A percentile compares a stretch with the other conserved stretches of the same genome.
Evolutionary conservation across 192 early-diverging fungal species (phyloP).

Genomic region (Gonapodya sp.): DNA sequence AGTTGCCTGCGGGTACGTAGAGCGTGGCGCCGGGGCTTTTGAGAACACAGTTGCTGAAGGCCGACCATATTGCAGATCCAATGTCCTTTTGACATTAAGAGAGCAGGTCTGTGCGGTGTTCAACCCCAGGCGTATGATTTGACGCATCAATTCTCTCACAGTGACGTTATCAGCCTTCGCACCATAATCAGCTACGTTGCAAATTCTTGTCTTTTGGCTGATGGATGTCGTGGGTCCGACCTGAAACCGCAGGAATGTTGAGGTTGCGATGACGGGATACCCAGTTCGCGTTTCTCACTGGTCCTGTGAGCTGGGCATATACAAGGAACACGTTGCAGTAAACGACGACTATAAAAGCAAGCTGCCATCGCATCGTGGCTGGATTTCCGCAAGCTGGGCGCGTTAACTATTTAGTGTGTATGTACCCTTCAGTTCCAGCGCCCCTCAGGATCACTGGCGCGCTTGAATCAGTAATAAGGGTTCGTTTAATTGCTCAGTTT

Average conservation of each 20-base stretch:
- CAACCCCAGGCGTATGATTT: too few relatives aligned
- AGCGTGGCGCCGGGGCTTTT: background rate
- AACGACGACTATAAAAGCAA: too few relatives aligned
- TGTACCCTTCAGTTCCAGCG: too few relatives aligned
- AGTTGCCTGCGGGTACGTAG: background rate
- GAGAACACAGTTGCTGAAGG: background rate
- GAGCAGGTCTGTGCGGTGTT: background rate
- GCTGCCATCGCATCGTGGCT: too few relatives aligned
- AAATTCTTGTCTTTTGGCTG: background rate
- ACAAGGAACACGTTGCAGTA: too few relatives aligned
- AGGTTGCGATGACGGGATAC: background rate
- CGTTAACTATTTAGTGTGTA: too few relatives aligned
- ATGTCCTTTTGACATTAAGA: background rate
- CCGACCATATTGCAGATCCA: background rate
- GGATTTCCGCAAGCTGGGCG: too few relatives aligned
- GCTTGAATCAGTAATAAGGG: too few relatives aligned
- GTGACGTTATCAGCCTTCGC: background rate
- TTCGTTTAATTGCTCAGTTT: too few relatives aligned
- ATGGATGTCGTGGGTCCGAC: background rate
- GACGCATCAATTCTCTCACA: background rate
- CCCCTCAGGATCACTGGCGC: too few relatives aligned
- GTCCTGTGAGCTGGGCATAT: background rate
- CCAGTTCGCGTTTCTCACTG: background rate
- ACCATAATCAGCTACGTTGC: background rate
- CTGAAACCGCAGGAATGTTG: background rate